These are phyloP conservation scores for Taxillus chinensis DNA, from an alignment of 164 flowering plant genomes.

Conservation along the genomic window DNA sequence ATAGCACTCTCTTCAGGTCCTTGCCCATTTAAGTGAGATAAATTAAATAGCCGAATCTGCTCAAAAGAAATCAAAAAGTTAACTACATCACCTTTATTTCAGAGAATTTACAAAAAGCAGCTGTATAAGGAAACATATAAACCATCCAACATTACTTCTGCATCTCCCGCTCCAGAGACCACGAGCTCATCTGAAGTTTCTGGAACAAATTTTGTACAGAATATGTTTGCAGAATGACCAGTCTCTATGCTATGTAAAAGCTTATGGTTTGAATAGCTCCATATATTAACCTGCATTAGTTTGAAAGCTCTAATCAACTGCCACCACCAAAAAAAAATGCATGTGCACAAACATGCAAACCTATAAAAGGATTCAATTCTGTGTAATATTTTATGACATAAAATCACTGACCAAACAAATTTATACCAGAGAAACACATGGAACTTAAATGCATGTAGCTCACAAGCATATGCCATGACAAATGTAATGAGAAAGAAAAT, in stretches of 20 bases:
- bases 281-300: constrained; percentile 59
- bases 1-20: constrained; percentile 35
- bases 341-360: no score
- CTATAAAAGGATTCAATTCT: no score
- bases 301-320: background rate
- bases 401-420: no score
- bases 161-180: constrained; percentile 92
- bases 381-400: no score
- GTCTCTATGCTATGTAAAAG: constrained; percentile 74
- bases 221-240: constrained; percentile 88
- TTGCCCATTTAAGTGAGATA: constrained; percentile 51
- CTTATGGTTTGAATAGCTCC: constrained; percentile 59
- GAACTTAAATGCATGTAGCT: no score
- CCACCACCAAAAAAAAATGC: background rate
- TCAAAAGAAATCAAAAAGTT: constrained; percentile 11
- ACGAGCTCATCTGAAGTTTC: constrained; percentile 93
- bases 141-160: constrained; percentile 45
- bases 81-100: constrained; percentile 1
- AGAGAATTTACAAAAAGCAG: constrained; percentile 4
- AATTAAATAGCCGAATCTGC: constrained; percentile 73
- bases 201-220: constrained; percentile 89
- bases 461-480: no score
- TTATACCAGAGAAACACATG: no score
- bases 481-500: no score
- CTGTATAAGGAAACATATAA: background rate